Evolutionary conservation across 345 rosid species (phyloP).

Genomic region (Gossypioides kirkii): DNA sequence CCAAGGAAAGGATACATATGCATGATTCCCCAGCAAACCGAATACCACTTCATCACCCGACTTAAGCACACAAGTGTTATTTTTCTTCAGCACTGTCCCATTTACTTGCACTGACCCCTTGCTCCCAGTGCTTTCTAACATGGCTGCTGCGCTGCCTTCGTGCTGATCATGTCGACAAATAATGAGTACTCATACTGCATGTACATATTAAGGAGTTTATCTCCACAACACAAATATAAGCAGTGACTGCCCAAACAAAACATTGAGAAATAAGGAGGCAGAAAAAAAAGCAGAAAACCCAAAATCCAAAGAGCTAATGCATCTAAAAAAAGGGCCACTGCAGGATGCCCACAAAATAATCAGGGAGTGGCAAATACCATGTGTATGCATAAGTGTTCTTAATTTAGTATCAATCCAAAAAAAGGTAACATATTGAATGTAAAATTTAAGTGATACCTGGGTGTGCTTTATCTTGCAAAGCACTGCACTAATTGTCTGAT

Average conservation of each 20-base stretch:
- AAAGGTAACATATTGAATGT: background rate
- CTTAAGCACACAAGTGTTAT: conserved; percentile 33
- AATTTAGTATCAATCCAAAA: conserved; percentile 1
- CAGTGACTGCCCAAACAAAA: conserved; percentile 10
- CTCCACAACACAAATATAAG: conserved; percentile 35
- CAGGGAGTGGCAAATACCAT: background rate
- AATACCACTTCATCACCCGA: conserved; percentile 83
- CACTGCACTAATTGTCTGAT: conserved; percentile 34
- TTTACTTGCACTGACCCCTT: conserved; percentile 67
- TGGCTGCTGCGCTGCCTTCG: conserved; percentile 51
- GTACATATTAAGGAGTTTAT: conserved; percentile 52
- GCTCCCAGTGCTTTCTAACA: conserved; percentile 67
- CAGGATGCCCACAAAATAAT: background rate
- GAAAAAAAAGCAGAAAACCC: background rate
- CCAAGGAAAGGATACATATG: conserved; percentile 70
- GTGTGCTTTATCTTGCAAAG: conserved; percentile 61
- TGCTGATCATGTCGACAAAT: conserved; percentile 77
- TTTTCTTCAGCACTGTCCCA: conserved; percentile 48
- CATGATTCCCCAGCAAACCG: conserved; percentile 53
- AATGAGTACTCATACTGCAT: conserved; percentile 63
- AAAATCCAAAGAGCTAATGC: conserved; percentile 8
- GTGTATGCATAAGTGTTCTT: background rate
- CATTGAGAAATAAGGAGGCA: background rate
- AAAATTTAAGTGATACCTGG: conserved; percentile 40
- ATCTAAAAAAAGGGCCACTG: background rate